phyloP scores from a whole-genome alignment of 2,329 filamentous ascomycete species.

The Scytalidium lignicola region DNA sequence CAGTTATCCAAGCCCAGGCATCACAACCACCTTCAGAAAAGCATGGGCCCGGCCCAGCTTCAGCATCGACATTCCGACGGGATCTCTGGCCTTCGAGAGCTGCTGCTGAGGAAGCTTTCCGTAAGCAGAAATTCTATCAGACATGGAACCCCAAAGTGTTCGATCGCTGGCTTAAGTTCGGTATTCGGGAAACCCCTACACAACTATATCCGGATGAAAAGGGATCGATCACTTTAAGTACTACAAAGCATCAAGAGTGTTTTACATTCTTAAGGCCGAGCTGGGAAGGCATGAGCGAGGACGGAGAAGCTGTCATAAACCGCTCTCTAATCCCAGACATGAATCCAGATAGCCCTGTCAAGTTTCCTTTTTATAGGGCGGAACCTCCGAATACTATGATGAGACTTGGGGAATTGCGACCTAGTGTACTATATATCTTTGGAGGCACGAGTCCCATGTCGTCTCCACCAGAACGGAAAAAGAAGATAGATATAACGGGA shows the following conservation, averaged over 20 bases:
- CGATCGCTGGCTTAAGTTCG: constrained; percentile 65
- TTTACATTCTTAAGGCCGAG: constrained; percentile 68
- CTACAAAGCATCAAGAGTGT: constrained; percentile 84
- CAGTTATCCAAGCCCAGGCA: constrained; percentile 59
- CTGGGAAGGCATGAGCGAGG: constrained; percentile 32
- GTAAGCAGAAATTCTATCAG: constrained; percentile 69
- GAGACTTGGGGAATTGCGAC: constrained; percentile 55
- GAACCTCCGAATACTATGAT: constrained; percentile 54
- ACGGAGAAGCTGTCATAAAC: constrained; percentile 33
- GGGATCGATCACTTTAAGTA: constrained; percentile 64
- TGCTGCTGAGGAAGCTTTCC: constrained; percentile 63
- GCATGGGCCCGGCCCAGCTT: constrained; percentile 37
- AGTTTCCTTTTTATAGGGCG: constrained; percentile 58
- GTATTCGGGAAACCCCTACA: constrained; percentile 71
- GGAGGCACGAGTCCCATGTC: constrained; percentile 57
- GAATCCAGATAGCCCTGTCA: constrained; percentile 16
- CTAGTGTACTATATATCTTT: constrained; percentile 65
- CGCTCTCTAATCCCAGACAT: constrained; percentile 41
- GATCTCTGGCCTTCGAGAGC: constrained; percentile 77
- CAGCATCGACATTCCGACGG: constrained; percentile 64
- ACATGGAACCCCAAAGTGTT: constrained; percentile 79
- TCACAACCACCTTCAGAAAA: constrained; percentile 28
- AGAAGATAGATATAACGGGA: constrained; percentile 62
- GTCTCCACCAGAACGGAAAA: constrained; percentile 39
- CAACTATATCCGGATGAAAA: constrained; percentile 43